phyloP scores from a whole-genome alignment of 2,329 filamentous ascomycete genomes.

The Orbilia ellipsospora region DNA sequence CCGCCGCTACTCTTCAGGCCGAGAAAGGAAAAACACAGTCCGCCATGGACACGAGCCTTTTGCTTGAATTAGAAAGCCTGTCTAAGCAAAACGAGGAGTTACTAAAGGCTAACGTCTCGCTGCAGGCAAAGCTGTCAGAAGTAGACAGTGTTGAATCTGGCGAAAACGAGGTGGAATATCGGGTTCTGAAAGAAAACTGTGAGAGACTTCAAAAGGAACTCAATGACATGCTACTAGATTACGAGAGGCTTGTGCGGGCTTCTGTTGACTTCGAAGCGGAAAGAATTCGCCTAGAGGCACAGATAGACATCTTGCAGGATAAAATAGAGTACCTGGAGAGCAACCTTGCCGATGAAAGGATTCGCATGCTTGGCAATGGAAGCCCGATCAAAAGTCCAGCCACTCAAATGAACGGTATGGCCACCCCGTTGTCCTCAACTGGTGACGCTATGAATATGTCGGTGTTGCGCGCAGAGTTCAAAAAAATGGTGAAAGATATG shows the following conservation, averaged over 20 bases:
- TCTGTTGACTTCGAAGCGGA: slow-evolving; percentile 78
- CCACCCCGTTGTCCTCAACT: slow-evolving; percentile 57
- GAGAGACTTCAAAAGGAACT: slow-evolving; percentile 73
- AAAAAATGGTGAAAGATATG: slow-evolving; percentile 82
- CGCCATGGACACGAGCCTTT: slow-evolving; percentile 57
- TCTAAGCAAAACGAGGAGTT: slow-evolving; percentile 58
- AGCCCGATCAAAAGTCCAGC: slow-evolving; percentile 65
- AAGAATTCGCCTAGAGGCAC: slow-evolving; percentile 72
- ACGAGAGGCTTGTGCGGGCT: slow-evolving; percentile 76
- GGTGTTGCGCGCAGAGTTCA: slow-evolving; percentile 78
- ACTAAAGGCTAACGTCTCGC: slow-evolving; percentile 39
- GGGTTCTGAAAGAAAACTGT: slow-evolving; percentile 65
- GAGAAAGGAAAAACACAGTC: slow-evolving; percentile 60
- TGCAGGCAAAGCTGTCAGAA: slow-evolving; percentile 32
- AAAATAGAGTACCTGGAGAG: slow-evolving; percentile 73
- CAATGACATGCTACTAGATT: slow-evolving; percentile 74
- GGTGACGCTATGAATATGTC: slow-evolving; percentile 73
- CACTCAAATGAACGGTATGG: slow-evolving; percentile 60
- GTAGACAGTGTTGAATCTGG: neutral
- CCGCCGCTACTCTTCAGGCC: slow-evolving; percentile 62
- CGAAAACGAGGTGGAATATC: slow-evolving; percentile 58
- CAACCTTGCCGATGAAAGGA: slow-evolving; percentile 74
- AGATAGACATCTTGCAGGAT: slow-evolving; percentile 73
- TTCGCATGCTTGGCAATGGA: slow-evolving; percentile 71
- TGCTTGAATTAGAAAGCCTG: slow-evolving; percentile 64